These are phyloP conservation scores for Silene uniflora DNA, from an alignment of 148 eudicot genomes.

Conservation along the genomic window DNA sequence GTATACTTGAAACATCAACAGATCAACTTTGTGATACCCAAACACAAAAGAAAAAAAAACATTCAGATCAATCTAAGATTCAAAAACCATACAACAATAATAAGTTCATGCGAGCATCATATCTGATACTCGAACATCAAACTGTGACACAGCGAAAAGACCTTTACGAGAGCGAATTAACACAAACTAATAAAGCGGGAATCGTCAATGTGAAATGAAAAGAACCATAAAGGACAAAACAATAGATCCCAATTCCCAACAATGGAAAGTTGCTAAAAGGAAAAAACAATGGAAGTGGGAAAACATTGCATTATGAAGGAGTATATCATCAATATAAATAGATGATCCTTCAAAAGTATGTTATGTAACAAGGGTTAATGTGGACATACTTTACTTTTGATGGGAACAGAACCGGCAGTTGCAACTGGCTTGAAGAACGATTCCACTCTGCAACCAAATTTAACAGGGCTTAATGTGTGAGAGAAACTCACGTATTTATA, in stretches of 20 bases:
- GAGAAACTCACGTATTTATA: not conserved
- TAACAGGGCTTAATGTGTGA: conserved; percentile 1
- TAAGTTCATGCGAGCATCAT: not conserved
- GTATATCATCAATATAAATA: not conserved
- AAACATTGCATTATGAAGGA: no score
- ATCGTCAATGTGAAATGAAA: not conserved
- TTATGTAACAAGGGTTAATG: not conserved
- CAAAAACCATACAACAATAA: not conserved
- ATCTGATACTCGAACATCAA: not conserved
- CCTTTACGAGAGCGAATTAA: not conserved
- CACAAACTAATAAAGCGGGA: not conserved
- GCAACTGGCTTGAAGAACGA: conserved; percentile 69
- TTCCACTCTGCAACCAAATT: conserved; percentile 57
- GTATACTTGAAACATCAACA: not conserved
- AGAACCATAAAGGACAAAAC: no score
- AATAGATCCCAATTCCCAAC: no score
- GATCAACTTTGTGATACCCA: not conserved
- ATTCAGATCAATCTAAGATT: not conserved
- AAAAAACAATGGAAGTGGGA: no score
- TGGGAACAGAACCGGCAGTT: conserved; percentile 45
- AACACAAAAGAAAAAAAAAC: not conserved
- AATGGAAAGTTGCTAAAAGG: no score
- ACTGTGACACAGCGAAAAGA: not conserved
- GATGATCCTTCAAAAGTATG: not conserved
- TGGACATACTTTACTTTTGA: conserved; percentile 70